Evolutionary conservation across 1,284 basidiomycete species (phyloP).

Genomic region (Fomitopsis palustris): DNA sequence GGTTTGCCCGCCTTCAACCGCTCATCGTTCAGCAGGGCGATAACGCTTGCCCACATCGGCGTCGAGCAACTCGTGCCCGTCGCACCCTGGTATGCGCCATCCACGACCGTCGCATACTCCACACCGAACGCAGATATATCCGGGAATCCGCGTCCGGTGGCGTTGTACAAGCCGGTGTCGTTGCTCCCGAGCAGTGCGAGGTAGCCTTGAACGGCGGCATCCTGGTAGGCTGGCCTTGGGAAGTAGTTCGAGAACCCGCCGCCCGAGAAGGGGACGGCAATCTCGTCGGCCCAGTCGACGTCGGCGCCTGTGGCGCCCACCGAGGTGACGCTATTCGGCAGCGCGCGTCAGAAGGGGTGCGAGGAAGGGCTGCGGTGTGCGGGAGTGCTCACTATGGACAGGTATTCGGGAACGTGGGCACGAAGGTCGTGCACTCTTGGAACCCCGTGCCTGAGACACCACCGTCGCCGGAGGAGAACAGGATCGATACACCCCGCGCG

Average conservation of each 20-base stretch:
- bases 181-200: slow-evolving; percentile 3
- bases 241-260: slow-evolving; percentile 45
- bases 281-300: slow-evolving; percentile 11
- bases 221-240: slow-evolving; percentile 32
- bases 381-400: slow-evolving; percentile 44
- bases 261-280: slow-evolving; percentile 37
- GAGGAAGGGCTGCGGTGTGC: slow-evolving; percentile 11
- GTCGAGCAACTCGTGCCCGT: slow-evolving; percentile 49
- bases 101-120: slow-evolving; percentile 36
- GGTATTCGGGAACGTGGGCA: slow-evolving; percentile 59
- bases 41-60: slow-evolving; percentile 48
- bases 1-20: slow-evolving; percentile 36
- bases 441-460: slow-evolving; percentile 62
- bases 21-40: slow-evolving; percentile 51
- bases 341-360: background rate
- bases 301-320: slow-evolving; percentile 44
- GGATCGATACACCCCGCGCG: slow-evolving; percentile 52
- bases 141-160: slow-evolving; percentile 36
- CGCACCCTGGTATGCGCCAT: slow-evolving; percentile 27
- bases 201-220: slow-evolving; percentile 26
- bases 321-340: slow-evolving; percentile 47
- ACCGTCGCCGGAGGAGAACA: slow-evolving; percentile 57
- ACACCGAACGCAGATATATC: slow-evolving; percentile 44
- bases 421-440: slow-evolving; percentile 48
- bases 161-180: slow-evolving; percentile 53